A percentile compares a stretch with the other conserved stretches of the same genome.
These are phyloP conservation scores for Mrakia hoshinonis DNA, from an alignment of 768 basidiomycete genomes.

Conservation along the genomic window DNA sequence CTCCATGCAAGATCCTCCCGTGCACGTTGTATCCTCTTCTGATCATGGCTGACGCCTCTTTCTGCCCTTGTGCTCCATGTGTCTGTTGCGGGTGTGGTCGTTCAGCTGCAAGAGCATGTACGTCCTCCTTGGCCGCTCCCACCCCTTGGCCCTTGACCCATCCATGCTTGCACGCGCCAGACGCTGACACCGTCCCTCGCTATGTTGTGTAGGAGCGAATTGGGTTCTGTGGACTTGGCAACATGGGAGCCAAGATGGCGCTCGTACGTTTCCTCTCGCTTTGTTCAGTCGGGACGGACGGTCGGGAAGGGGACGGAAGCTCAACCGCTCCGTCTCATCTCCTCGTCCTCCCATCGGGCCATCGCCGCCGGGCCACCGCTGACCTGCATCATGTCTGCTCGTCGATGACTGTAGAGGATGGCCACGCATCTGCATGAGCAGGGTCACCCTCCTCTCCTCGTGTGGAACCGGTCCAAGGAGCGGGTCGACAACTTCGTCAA, in stretches of 20 bases:
- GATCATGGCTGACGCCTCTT: too few species aligned
- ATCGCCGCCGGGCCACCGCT: too few species aligned
- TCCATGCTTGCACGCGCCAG: too few species aligned
- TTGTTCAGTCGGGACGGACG: not conserved
- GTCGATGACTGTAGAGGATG: constrained; percentile 53
- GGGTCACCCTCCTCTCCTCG: constrained; percentile 50
- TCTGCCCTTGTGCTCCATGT: not conserved
- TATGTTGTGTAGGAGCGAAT: constrained; percentile 40
- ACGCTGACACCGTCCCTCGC: not conserved
- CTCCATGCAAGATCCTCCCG: too few species aligned
- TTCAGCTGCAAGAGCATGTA: not conserved
- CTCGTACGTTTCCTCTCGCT: not conserved
- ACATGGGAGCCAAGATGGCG: constrained; percentile 33
- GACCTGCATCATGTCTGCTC: not conserved
- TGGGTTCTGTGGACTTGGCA: constrained; percentile 47
- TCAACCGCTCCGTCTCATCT: not conserved
- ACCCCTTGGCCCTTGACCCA: too few species aligned
- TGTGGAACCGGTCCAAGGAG: constrained; percentile 63
- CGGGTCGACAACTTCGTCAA: constrained; percentile 44
- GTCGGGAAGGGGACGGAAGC: not conserved
- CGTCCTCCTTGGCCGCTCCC: too few species aligned
- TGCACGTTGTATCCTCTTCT: too few species aligned
- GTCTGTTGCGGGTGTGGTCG: too few species aligned
- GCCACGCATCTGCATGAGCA: constrained; percentile 46
- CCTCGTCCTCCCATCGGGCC: not conserved